Evolutionary conservation across 2,329 filamentous ascomycete species (phyloP), one percentile per base, ranked within the genome.

Genomic region (Torrubiellomyces zombiae): DNA sequence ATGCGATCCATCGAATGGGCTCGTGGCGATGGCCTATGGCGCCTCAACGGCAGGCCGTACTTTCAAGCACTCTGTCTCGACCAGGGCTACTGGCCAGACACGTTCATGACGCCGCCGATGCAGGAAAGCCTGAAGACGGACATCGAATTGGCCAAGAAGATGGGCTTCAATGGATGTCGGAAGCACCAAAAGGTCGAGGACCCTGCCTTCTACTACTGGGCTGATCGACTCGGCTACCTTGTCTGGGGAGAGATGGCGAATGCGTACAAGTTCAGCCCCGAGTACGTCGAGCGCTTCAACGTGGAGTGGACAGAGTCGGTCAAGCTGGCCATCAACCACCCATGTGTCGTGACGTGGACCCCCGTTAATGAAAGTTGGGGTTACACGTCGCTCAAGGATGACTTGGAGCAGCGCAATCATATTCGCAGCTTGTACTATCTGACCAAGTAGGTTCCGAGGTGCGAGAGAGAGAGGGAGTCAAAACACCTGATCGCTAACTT

Each of bases 241-340:
- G 65, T 73, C 4, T 73, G 67, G 68, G 67, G 63, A 14, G 68
- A 73, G 42, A 71, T 72, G 55, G 67, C 66, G 19, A 75, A 71
- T 33, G 64, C 65, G 2, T 77, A 75, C 38, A 56, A 66, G 29
- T 76, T 74, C 43, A 66, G 57, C 33, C 38, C 56, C 5, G 58
- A 65, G 16, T 74, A 72, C 33, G 54, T 64, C 6, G 55, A 63
- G 14, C 55, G 70, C 1, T 74, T 76, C 50, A 60, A 71, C 34
- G 51, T 60, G 25, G 73, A 78, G 38, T 78, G 73, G 73, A 52
- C 55, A 2, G 70, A 71, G 39, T 58, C 63, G 5, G 63, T 77
- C 5, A 59, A 58, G 38, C 50, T 73, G 12, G 72, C 75, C 37
- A 65, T 75, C 32, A 77, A 76, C 35, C 69, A 73, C 26, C 68